Conservation (phyloP, 2,329 filamentous ascomycete genomes). For the Nakataea oryzae region DNA sequence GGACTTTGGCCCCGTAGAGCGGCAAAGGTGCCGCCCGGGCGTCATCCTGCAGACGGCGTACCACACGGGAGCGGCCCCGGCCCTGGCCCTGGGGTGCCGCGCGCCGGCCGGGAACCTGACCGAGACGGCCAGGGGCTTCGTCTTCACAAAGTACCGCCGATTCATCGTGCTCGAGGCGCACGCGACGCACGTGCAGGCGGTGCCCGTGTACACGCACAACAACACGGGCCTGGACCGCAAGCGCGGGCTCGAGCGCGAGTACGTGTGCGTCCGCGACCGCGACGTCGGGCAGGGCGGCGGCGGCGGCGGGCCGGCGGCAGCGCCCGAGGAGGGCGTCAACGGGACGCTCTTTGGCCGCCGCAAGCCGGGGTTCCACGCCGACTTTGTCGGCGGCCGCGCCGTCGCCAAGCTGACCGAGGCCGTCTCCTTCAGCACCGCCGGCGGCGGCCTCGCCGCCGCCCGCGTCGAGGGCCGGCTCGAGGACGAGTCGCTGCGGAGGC, state of each 20-base stretch:
- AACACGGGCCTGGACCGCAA: neutral
- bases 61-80: neutral
- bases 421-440: neutral
- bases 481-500: neutral
- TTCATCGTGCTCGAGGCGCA: neutral
- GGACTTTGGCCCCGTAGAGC: neutral
- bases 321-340: neutral
- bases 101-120: neutral
- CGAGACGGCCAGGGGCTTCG: neutral
- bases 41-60: neutral
- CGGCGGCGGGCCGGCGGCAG: too few relatives aligned
- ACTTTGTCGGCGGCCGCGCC: neutral
- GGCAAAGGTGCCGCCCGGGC: neutral
- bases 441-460: neutral
- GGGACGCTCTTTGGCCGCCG: neutral
- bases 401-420: neutral
- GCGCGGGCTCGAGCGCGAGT: neutral
- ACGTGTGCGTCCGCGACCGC: neutral
- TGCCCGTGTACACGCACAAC: conserved; percentile 1
- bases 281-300: too few relatives aligned
- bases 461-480: neutral
- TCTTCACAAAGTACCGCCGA: neutral
- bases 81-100: neutral
- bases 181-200: neutral
- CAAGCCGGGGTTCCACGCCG: neutral